phyloP scores from a whole-genome alignment of 768 basidiomycete species.

The Rhodotorula paludigena region DNA sequence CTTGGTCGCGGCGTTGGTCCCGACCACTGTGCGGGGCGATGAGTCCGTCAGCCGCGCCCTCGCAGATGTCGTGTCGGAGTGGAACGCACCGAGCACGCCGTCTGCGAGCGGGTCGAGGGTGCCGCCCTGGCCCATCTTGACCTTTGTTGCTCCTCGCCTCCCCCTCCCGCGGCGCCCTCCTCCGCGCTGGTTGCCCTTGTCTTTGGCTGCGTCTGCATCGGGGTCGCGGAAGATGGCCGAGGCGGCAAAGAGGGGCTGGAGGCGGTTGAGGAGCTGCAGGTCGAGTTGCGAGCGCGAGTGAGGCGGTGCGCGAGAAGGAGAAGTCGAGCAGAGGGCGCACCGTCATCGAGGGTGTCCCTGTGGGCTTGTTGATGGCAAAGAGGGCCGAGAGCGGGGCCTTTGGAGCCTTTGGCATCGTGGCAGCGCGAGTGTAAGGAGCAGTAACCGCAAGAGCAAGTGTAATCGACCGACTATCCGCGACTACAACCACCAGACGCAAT shows the following conservation, averaged over 20 bases:
- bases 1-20: slow-evolving; percentile 85
- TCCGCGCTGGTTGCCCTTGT: slow-evolving; percentile 7
- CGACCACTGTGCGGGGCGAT: slow-evolving; percentile 60
- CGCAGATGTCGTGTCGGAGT: neutral
- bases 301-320: neutral
- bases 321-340: neutral
- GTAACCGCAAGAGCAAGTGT: neutral
- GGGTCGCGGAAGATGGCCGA: slow-evolving; percentile 65
- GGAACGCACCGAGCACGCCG: slow-evolving; percentile 73
- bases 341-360: slow-evolving; percentile 85
- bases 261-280: slow-evolving; percentile 63
- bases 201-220: neutral
- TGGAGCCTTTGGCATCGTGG: slow-evolving; percentile 21
- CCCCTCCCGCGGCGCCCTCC: slow-evolving; percentile 48
- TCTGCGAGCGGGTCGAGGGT: slow-evolving; percentile 95
- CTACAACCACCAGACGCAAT: neutral
- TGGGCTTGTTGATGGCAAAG: slow-evolving; percentile 85
- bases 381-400: slow-evolving; percentile 51
- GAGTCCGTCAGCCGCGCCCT: neutral
- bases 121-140: slow-evolving; percentile 89
- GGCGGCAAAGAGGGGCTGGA: slow-evolving; percentile 70
- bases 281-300: neutral
- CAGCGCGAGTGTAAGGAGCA: neutral
- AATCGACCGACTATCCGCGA: neutral
- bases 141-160: slow-evolving; percentile 51